phyloP scores from a whole-genome alignment of 305 asterid species.

The Fraxinus sp. region DNA sequence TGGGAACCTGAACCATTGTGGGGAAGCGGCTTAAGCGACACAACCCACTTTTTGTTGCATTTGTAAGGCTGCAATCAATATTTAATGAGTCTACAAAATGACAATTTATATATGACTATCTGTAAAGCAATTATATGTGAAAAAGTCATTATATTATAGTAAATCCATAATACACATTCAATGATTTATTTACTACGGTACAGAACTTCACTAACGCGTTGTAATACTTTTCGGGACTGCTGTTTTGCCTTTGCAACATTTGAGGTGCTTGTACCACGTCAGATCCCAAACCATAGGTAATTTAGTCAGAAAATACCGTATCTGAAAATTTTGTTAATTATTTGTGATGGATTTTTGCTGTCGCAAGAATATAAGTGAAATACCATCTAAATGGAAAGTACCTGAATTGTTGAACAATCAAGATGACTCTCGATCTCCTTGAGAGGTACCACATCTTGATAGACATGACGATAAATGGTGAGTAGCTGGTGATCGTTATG shows the following conservation, averaged over 20 bases:
- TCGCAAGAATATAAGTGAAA: background rate
- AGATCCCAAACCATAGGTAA: background rate
- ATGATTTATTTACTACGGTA: background rate
- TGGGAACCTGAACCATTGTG: slow-evolving; percentile 35
- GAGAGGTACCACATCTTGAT: slow-evolving; percentile 40
- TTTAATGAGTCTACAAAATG: background rate
- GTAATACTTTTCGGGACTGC: background rate
- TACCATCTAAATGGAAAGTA: background rate
- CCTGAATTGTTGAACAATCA: slow-evolving; percentile 39
- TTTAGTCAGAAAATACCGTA: background rate
- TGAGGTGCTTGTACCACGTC: background rate
- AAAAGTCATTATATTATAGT: background rate
- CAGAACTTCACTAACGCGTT: background rate
- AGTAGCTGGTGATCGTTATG: slow-evolving; percentile 28
- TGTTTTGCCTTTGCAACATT: background rate
- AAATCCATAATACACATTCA: background rate
- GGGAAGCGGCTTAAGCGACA: slow-evolving; percentile 35
- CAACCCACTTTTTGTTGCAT: slow-evolving; percentile 35
- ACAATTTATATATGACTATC: background rate
- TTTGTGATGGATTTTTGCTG: background rate
- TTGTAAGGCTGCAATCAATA: slow-evolving; percentile 26
- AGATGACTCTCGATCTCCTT: slow-evolving; percentile 25
- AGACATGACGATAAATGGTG: slow-evolving; percentile 41
- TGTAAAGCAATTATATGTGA: background rate
- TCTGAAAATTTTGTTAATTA: background rate